phyloP scores from a whole-genome alignment of 768 basidiomycete species.

The Tricholoma terreum region DNA sequence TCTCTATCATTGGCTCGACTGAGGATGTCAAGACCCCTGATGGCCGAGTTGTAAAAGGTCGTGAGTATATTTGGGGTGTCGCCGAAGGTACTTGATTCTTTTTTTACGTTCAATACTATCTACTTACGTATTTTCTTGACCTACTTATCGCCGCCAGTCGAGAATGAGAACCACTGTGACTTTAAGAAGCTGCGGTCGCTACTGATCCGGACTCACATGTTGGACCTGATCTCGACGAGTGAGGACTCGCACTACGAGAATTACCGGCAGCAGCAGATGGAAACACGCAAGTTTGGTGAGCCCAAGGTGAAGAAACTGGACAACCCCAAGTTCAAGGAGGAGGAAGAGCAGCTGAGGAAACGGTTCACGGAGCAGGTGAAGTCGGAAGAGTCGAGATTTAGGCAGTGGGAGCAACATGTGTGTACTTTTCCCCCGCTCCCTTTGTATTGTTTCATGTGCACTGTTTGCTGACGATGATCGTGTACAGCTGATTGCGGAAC shows the following conservation, averaged over 20 bases:
- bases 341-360: slow-evolving; percentile 95
- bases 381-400: slow-evolving; percentile 94
- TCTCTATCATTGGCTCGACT: slow-evolving; percentile 97
- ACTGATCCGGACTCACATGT: slow-evolving; percentile 96
- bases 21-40: slow-evolving; percentile 91
- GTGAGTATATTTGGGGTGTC: slow-evolving; percentile 99
- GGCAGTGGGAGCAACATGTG: slow-evolving; percentile 99
- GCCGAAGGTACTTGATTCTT: slow-evolving; percentile 68
- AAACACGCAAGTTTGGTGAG: slow-evolving; percentile 98
- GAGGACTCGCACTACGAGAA: slow-evolving; percentile 98
- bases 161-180: slow-evolving; percentile 99
- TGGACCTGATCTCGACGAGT: slow-evolving; percentile 93
- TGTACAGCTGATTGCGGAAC: slow-evolving; percentile 89
- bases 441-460: background rate
- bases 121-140: background rate
- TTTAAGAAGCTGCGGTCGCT: slow-evolving; percentile 97
- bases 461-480: slow-evolving; percentile 15
- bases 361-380: slow-evolving; percentile 99
- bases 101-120: slow-evolving; percentile 10
- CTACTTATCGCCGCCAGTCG: slow-evolving; percentile 51
- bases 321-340: slow-evolving; percentile 99
- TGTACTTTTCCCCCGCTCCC: slow-evolving; percentile 27
- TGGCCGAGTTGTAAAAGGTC: slow-evolving; percentile 92
- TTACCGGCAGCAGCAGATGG: slow-evolving; percentile 98
- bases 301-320: slow-evolving; percentile 98